Conservation (phyloP, 768 basidiomycete genomes). For the Lactifluus volemus region DNA sequence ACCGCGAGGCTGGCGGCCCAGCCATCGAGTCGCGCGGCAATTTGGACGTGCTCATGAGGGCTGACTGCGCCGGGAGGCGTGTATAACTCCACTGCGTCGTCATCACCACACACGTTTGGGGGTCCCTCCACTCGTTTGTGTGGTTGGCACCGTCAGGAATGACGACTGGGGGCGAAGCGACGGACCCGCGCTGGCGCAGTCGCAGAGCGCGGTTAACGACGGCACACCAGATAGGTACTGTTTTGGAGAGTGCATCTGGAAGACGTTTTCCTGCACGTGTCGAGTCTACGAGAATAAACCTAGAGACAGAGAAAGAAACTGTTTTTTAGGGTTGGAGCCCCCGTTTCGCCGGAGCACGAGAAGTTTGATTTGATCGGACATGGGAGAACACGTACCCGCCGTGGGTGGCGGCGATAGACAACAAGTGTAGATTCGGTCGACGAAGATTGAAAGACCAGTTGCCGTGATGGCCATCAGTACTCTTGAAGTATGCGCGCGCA, state of each 20-base stretch:
- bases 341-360: background rate
- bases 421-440: conserved; percentile 74
- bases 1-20: conserved; percentile 68
- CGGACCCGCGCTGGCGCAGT: conserved; percentile 25
- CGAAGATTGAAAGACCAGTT: conserved; percentile 83
- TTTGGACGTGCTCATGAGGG: conserved; percentile 72
- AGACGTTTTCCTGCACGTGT: conserved; percentile 89
- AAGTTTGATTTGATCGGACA: background rate
- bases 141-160: background rate
- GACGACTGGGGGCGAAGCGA: background rate
- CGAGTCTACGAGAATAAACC: conserved; percentile 83
- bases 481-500: conserved; percentile 77
- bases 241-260: conserved; percentile 86
- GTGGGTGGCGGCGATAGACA: conserved; percentile 44
- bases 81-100: conserved; percentile 41
- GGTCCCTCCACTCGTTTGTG: too few species aligned
- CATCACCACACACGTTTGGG: conserved; percentile 34
- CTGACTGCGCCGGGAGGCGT: conserved; percentile 65
- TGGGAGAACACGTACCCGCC: conserved; percentile 49
- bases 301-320: conserved; percentile 23
- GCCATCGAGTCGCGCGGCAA: conserved; percentile 48
- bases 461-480: conserved; percentile 78
- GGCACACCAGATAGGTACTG: conserved; percentile 91
- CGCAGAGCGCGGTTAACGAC: conserved; percentile 65
- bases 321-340: too few species aligned